Evolutionary conservation across 345 rosid genomes (phyloP).

Genomic region (Odontarrhena argentea): DNA sequence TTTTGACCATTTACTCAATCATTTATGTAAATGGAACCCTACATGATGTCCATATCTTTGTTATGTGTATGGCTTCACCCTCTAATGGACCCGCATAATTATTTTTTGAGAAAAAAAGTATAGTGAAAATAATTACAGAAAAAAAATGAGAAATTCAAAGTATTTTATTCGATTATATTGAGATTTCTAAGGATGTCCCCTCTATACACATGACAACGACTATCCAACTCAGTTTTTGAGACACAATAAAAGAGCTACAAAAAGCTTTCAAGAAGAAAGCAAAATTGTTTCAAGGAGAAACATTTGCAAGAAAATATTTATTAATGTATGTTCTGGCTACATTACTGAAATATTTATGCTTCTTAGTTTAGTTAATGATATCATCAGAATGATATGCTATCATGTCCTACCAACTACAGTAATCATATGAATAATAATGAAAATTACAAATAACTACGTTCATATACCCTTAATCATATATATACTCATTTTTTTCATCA

Average conservation of each 20-base stretch:
- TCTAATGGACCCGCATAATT: conserved; percentile 22
- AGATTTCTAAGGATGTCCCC: conserved; percentile 40
- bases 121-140: background rate
- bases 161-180: background rate
- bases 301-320: background rate
- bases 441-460: too few species aligned
- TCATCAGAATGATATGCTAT: too few species aligned
- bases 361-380: too few species aligned
- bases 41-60: conserved; percentile 41
- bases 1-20: conserved; percentile 46
- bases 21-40: conserved; percentile 47
- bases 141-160: conserved; percentile 16
- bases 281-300: conserved; percentile 7
- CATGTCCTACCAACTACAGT: too few species aligned
- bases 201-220: conserved; percentile 39
- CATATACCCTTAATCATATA: too few species aligned
- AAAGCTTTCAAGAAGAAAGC: conserved; percentile 32
- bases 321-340: too few species aligned
- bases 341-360: too few species aligned
- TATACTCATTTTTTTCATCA: too few species aligned
- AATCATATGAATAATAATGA: too few species aligned
- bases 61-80: conserved; percentile 38
- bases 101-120: background rate
- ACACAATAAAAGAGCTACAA: conserved; percentile 37
- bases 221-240: conserved; percentile 38